phyloP scores from a whole-genome alignment of 2,329 filamentous ascomycete species.

The Sordariomycetes sp. region DNA sequence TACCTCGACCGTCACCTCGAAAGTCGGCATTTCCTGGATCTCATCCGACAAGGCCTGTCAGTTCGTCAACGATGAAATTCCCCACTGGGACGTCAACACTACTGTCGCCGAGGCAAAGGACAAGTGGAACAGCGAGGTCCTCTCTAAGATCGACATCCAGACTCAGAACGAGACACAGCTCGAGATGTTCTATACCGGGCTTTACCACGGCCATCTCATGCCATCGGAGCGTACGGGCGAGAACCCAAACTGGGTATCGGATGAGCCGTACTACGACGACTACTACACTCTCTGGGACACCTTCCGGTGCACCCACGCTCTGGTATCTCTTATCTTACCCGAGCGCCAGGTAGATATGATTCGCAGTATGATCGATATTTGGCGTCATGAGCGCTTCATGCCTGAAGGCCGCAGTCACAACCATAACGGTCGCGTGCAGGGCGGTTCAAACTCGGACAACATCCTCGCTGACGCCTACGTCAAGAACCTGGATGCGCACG shows the following conservation, averaged over 20 bases:
- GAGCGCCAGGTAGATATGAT: conserved; percentile 42
- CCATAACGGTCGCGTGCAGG: conserved; percentile 48
- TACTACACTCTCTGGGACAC: conserved; percentile 48
- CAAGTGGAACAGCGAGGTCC: background rate
- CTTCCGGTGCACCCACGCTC: conserved; percentile 43
- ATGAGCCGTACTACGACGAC: conserved; percentile 51
- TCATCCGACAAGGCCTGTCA: no score
- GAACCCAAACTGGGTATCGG: conserved; percentile 44
- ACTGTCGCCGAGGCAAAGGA: background rate
- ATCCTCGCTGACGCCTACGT: conserved; percentile 52
- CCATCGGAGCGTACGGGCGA: conserved; percentile 51
- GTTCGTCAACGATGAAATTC: background rate
- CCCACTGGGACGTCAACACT: background rate
- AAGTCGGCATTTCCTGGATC: no score
- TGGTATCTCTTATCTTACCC: conserved; percentile 40
- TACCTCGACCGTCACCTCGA: no score
- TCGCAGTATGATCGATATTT: conserved; percentile 48
- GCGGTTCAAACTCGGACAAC: conserved; percentile 51
- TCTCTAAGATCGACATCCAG: background rate
- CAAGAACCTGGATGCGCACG: conserved; percentile 31
- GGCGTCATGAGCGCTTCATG: conserved; percentile 42
- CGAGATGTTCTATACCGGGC: conserved; percentile 43
- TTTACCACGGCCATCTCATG: conserved; percentile 54
- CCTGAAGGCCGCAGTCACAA: conserved; percentile 46
- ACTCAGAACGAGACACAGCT: conserved; percentile 26